Evolutionary conservation across 2,329 filamentous ascomycete genomes (phyloP).

Genomic region (Emmonsiellopsis sp.): DNA sequence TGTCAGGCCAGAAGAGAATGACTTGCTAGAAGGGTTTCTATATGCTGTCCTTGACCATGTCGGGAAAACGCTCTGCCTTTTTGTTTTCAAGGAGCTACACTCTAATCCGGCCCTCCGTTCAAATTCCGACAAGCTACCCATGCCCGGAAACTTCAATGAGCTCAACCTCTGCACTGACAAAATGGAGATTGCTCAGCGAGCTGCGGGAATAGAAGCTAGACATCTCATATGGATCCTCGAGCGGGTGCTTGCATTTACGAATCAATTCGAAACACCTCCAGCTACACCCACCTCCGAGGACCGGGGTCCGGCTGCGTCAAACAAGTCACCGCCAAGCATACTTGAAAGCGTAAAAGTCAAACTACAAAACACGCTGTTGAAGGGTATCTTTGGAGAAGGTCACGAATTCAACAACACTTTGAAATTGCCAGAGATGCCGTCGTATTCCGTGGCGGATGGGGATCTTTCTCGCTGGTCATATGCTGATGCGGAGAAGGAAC

Average conservation of each 20-base stretch:
- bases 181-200: conserved; percentile 14
- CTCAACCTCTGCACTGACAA: conserved; percentile 13
- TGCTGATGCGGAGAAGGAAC: conserved; percentile 26
- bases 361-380: conserved; percentile 34
- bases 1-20: conserved; percentile 18
- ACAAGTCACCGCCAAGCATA: conserved; percentile 1
- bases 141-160: conserved; percentile 24
- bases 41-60: conserved; percentile 29
- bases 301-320: conserved; percentile 2
- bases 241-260: conserved; percentile 19
- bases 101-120: conserved; percentile 17
- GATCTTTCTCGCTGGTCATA: not conserved
- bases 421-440: conserved; percentile 12
- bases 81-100: conserved; percentile 29
- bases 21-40: conserved; percentile 35
- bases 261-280: conserved; percentile 2
- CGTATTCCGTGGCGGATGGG: conserved; percentile 1
- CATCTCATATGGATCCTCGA: conserved; percentile 29
- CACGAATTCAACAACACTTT: conserved; percentile 22
- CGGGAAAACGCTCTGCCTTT: conserved; percentile 31
- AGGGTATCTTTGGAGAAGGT: conserved; percentile 33
- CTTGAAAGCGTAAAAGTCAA: conserved; percentile 17
- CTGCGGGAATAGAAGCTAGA: conserved; percentile 25
- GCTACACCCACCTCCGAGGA: not conserved
- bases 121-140: conserved; percentile 18